Percentiles rank a stretch among this genome's conserved stretches.
These are phyloP conservation scores for Phytophthora sp. DNA, from an alignment of 352 stramenopile genomes.

Conservation along the genomic window DNA sequence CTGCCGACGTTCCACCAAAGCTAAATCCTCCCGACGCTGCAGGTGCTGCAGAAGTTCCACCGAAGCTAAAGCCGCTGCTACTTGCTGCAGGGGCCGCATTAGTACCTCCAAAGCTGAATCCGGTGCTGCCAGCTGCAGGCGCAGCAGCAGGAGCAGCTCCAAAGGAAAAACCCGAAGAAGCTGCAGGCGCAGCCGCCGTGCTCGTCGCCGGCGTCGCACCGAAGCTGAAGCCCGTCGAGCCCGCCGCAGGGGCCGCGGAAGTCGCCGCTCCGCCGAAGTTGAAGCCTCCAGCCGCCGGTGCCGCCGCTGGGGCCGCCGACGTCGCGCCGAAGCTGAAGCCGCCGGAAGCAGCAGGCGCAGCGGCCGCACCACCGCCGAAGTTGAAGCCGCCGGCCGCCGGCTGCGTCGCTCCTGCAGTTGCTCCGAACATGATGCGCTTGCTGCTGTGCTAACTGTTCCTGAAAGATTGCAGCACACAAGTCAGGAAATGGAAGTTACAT, in stretches of 20 bases:
- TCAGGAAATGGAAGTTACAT: not conserved
- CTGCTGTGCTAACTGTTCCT: constrained; percentile 2
- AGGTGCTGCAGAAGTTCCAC: constrained; percentile 1
- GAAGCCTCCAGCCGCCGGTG: constrained; percentile 34
- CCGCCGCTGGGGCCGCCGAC: constrained; percentile 14
- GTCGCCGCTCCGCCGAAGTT: constrained; percentile 24
- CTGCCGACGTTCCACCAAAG: not conserved
- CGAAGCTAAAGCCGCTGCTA: constrained; percentile 34
- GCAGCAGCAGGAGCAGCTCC: constrained; percentile 35
- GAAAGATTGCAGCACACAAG: constrained; percentile 19
- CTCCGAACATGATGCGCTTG: constrained; percentile 53
- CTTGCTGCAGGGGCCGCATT: constrained; percentile 30
- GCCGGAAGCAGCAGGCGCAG: constrained; percentile 17
- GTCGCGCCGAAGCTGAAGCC: constrained; percentile 40
- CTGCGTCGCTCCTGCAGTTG: constrained; percentile 34
- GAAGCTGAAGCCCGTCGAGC: constrained; percentile 44
- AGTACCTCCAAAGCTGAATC: constrained; percentile 48
- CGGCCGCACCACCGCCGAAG: constrained; percentile 40
- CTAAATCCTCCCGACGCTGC: constrained; percentile 9
- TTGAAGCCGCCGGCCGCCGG: constrained; percentile 46
- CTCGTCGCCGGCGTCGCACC: constrained; percentile 25
- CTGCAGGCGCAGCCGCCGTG: constrained; percentile 12
- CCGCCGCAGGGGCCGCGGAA: constrained; percentile 21
- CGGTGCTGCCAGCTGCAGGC: constrained; percentile 27
- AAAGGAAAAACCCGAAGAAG: constrained; percentile 61